Evolutionary conservation across 371 early-diverging fungal species (phyloP).

Genomic region (Mortierella sp.): DNA sequence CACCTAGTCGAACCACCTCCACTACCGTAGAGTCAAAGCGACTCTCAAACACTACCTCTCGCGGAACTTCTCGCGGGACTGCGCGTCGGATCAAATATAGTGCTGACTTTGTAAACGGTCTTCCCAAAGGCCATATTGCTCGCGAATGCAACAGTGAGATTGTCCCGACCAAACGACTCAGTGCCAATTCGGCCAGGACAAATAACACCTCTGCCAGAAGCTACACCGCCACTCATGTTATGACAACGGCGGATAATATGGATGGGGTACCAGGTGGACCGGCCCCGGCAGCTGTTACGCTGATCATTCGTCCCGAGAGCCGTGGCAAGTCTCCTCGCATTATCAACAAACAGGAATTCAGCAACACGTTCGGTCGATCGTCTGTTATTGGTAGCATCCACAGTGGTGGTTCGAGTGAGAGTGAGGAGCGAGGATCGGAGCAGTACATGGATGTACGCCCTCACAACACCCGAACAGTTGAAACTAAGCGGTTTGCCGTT

Average conservation of each 20-base stretch:
- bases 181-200: background rate
- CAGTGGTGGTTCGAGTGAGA: background rate
- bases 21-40: background rate
- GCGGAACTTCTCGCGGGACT: constrained; percentile 10
- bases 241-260: background rate
- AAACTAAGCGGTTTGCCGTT: too few relatives aligned
- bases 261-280: constrained; percentile 1
- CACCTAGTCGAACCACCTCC: background rate
- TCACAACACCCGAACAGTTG: background rate
- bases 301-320: background rate
- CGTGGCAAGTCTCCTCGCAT: background rate
- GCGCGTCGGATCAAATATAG: constrained; percentile 33
- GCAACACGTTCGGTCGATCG: background rate
- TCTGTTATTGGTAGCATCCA: background rate
- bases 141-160: constrained; percentile 28
- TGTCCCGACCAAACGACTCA: constrained; percentile 13
- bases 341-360: background rate
- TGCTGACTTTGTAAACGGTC: constrained; percentile 15
- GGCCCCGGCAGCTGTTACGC: background rate
- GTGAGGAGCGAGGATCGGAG: background rate
- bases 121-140: constrained; percentile 20
- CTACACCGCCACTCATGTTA: background rate
- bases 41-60: constrained; percentile 10
- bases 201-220: background rate
- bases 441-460: background rate